Evolutionary conservation across 345 rosid species (phyloP).

Genomic region (Moricandia arvensis): DNA sequence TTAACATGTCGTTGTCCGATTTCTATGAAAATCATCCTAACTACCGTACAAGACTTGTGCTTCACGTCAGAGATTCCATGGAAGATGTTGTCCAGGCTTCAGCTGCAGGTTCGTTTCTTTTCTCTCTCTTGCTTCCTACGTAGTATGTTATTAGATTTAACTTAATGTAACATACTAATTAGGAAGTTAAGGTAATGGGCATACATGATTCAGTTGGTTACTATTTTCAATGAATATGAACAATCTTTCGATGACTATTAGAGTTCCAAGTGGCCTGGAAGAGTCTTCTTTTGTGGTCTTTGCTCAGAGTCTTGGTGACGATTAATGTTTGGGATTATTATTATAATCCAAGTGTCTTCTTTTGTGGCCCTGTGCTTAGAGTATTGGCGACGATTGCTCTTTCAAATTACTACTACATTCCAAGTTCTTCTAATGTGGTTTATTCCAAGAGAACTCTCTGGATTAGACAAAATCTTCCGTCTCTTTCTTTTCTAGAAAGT

Average conservation of each 20-base stretch:
- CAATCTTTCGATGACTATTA: no score
- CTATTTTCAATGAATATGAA: no score
- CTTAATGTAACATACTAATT: background rate
- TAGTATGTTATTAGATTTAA: background rate
- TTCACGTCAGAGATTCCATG: constrained; percentile 32
- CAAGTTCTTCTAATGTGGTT: background rate
- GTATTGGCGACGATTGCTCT: background rate
- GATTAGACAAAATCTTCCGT: background rate
- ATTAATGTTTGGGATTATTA: background rate
- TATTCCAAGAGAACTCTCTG: background rate
- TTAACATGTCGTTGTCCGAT: constrained; percentile 34
- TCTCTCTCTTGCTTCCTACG: constrained; percentile 5
- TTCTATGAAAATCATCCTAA: constrained; percentile 28
- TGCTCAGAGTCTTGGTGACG: background rate
- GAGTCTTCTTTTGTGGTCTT: background rate
- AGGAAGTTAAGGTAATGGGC: background rate
- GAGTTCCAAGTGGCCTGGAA: background rate
- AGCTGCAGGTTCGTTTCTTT: constrained; percentile 36
- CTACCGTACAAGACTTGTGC: constrained; percentile 27
- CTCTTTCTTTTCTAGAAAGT: background rate
- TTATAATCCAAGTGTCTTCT: background rate
- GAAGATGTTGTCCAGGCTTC: constrained; percentile 36
- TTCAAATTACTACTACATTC: background rate
- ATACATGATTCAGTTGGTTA: background rate
- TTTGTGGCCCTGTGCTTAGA: background rate